phyloP scores from a whole-genome alignment of 2,329 filamentous ascomycete genomes.

The Paradendryphiella salina region DNA sequence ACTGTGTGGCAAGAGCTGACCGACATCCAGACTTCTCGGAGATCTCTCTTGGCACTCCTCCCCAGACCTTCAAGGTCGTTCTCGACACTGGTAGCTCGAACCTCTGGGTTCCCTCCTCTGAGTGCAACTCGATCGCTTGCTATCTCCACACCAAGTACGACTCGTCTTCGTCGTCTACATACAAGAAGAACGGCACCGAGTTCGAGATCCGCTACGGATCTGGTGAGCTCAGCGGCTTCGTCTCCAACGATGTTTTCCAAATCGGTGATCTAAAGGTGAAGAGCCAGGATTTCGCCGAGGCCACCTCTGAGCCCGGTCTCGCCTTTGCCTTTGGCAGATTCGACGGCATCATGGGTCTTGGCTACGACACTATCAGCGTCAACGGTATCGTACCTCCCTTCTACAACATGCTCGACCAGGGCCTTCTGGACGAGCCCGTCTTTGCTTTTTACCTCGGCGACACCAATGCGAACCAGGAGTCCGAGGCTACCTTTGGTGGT shows the following conservation, averaged over 20 bases:
- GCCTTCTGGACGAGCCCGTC: constrained; percentile 84
- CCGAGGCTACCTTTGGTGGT: constrained; percentile 88
- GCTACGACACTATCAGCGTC: constrained; percentile 95
- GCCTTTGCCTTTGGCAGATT: constrained; percentile 98
- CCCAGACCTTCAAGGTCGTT: constrained; percentile 97
- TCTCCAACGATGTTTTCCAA: constrained; percentile 81
- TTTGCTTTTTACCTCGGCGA: constrained; percentile 96
- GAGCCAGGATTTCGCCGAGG: constrained; percentile 93
- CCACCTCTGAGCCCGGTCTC: constrained; percentile 90
- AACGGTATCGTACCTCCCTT: constrained; percentile 94
- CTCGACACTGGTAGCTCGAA: constrained; percentile 99
- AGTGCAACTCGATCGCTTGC: constrained; percentile 95
- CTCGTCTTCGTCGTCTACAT: constrained; percentile 82
- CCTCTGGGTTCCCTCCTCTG: constrained; percentile 91
- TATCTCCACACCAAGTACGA: constrained; percentile 98
- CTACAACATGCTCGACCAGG: constrained; percentile 92
- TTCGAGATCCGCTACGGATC: constrained; percentile 97
- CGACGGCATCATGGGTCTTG: constrained; percentile 93
- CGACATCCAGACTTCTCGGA: constrained; percentile 80
- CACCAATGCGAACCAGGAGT: constrained; percentile 70
- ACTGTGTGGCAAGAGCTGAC: constrained; percentile 22
- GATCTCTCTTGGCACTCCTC: constrained; percentile 87
- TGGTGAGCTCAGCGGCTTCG: constrained; percentile 87
- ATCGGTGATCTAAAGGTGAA: constrained; percentile 91
- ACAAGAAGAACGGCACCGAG: constrained; percentile 88